Evolutionary conservation across 768 basidiomycete species (phyloP).

Genomic region (Mrakia gelida): DNA sequence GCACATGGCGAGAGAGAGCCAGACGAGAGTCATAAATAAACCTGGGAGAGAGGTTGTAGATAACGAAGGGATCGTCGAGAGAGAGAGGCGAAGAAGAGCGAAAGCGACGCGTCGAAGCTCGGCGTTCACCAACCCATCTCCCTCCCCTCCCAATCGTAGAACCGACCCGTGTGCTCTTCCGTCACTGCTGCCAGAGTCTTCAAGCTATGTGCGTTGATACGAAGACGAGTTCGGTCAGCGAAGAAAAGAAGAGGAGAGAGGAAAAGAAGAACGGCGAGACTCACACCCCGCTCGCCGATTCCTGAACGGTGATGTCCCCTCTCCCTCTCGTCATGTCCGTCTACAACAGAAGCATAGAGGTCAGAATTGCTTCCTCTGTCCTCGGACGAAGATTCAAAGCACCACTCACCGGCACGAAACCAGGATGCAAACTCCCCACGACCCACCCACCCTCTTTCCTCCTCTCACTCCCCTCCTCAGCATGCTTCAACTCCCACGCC

Average conservation of each 20-base stretch:
- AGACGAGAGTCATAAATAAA: too few species aligned
- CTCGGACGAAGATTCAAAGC: too few species aligned
- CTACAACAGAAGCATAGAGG: neutral
- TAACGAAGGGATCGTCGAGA: too few species aligned
- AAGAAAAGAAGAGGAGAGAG: neutral
- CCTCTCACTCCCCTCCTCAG: conserved; percentile 67
- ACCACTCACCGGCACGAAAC: conserved; percentile 12
- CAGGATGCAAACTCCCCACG: conserved; percentile 6
- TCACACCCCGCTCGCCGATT: neutral
- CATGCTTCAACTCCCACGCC: conserved; percentile 67
- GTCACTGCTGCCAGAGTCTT: conserved; percentile 1
- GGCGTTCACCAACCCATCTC: neutral
- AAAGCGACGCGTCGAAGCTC: too few species aligned
- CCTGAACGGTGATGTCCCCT: neutral
- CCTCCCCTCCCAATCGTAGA: conserved; percentile 13
- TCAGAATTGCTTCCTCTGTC: neutral
- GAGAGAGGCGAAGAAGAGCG: too few species aligned
- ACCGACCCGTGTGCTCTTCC: neutral
- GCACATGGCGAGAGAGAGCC: too few species aligned
- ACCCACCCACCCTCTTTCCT: conserved; percentile 64
- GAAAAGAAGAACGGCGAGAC: neutral
- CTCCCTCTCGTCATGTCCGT: conserved; percentile 11
- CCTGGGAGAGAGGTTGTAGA: too few species aligned
- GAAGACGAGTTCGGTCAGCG: neutral
- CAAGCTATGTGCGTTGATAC: neutral